These are phyloP conservation scores for Paraphoma chrysanthemicola DNA, from an alignment of 2,329 filamentous ascomycete genomes.

Conservation along the genomic window DNA sequence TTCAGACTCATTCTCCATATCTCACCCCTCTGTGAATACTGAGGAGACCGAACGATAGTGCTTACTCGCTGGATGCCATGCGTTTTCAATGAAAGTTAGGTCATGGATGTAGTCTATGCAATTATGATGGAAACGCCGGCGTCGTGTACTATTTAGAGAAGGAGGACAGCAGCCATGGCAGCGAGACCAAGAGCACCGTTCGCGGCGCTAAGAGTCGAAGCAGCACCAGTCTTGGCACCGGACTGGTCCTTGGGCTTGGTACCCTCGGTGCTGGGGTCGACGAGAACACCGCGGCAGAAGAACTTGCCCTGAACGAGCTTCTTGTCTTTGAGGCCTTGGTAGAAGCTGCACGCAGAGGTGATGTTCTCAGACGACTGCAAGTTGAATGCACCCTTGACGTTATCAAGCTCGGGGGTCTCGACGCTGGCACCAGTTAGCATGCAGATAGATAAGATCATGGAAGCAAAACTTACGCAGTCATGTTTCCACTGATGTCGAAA, in stretches of 20 bases:
- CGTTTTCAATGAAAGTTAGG: constrained; percentile 43
- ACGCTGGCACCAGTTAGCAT: constrained; percentile 64
- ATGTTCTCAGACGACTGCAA: constrained; percentile 55
- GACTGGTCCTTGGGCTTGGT: constrained; percentile 43
- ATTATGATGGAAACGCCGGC: constrained; percentile 47
- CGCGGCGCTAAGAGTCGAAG: constrained; percentile 50
- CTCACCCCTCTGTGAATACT: constrained; percentile 32
- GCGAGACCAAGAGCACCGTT: constrained; percentile 52
- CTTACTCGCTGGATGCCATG: constrained; percentile 36
- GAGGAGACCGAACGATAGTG: constrained; percentile 25
- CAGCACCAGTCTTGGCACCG: constrained; percentile 43
- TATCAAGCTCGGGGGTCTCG: constrained; percentile 64
- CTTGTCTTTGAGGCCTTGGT: constrained; percentile 49
- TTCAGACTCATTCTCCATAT: constrained; percentile 32
- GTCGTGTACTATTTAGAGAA: constrained; percentile 51
- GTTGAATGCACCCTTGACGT: constrained; percentile 59
- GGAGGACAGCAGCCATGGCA: constrained; percentile 56
- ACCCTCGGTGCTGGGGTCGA: constrained; percentile 46
- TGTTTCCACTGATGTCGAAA: constrained; percentile 84
- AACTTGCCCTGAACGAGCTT: constrained; percentile 53
- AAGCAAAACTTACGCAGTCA: constrained; percentile 71
- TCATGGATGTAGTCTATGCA: constrained; percentile 49
- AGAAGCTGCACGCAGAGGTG: constrained; percentile 48
- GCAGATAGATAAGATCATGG: not conserved
- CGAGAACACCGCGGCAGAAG: constrained; percentile 50